Evolutionary conservation across 805 yeast genomes (phyloP).

Genomic region (Candida krabiensis): DNA sequence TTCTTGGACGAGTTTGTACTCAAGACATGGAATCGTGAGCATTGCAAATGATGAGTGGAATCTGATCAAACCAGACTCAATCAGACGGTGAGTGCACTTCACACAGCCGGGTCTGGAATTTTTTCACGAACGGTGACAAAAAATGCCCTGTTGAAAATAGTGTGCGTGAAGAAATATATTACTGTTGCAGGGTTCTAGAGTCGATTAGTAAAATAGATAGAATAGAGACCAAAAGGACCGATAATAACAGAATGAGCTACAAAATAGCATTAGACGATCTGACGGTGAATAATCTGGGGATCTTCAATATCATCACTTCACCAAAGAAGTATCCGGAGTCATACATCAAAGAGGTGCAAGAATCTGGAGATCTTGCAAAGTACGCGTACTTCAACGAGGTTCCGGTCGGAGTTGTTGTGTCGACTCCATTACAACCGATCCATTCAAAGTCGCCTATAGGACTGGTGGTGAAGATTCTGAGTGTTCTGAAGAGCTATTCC

Average conservation of each 20-base stretch:
- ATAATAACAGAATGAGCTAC: constrained; percentile 12
- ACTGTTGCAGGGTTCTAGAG: too few relatives aligned
- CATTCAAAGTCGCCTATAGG: constrained; percentile 37
- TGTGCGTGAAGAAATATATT: too few relatives aligned
- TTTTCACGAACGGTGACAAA: too few relatives aligned
- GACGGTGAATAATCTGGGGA: constrained; percentile 59
- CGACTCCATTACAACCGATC: constrained; percentile 46
- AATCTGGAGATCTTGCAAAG: constrained; percentile 51
- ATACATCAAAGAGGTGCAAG: constrained; percentile 51
- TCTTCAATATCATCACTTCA: constrained; percentile 58
- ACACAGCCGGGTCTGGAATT: too few relatives aligned
- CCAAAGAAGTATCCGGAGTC: constrained; percentile 51
- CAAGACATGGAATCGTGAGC: too few relatives aligned
- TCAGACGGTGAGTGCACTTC: too few relatives aligned
- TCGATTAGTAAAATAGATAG: constrained; percentile 18
- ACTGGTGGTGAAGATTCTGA: constrained; percentile 21
- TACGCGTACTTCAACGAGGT: constrained; percentile 66
- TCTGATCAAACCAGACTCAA: too few relatives aligned
- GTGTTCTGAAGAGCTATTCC: constrained; percentile 59
- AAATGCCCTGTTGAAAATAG: too few relatives aligned
- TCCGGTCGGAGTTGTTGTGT: constrained; percentile 77
- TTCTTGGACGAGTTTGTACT: constrained; percentile 63
- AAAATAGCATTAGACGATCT: constrained; percentile 53
- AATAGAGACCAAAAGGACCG: constrained; percentile 30
- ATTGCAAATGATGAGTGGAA: too few relatives aligned